Percentiles rank a stretch among this genome's conserved stretches.
Evolutionary conservation across 139 green algal species (phyloP).

Genomic region (Pedinophyceae sp.): DNA sequence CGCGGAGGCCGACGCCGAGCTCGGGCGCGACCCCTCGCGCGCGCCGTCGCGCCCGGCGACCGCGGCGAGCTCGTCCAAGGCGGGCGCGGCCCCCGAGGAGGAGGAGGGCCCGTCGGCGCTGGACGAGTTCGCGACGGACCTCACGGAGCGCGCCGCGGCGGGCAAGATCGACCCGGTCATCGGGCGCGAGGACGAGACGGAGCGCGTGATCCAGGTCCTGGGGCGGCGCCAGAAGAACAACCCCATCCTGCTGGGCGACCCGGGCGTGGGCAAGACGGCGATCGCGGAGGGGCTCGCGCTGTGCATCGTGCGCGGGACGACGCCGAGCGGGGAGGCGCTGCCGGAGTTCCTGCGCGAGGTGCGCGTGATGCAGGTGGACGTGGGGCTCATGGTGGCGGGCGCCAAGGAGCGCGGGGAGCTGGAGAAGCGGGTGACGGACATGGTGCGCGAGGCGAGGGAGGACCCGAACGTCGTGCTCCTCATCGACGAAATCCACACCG

Average conservation of each 20-base stretch:
- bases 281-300: slow-evolving; percentile 72
- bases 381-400: slow-evolving; percentile 77
- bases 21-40: slow-evolving; percentile 15
- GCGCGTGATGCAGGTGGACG: slow-evolving; percentile 83
- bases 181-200: slow-evolving; percentile 71
- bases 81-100: neutral
- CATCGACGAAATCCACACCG: slow-evolving; percentile 84
- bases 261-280: slow-evolving; percentile 52
- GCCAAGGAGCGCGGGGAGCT: slow-evolving; percentile 94
- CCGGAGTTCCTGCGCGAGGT: slow-evolving; percentile 73
- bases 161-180: slow-evolving; percentile 81
- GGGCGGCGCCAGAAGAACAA: slow-evolving; percentile 93
- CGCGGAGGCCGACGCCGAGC: slow-evolving; percentile 33
- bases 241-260: slow-evolving; percentile 91
- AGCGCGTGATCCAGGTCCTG: slow-evolving; percentile 81
- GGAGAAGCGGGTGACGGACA: slow-evolving; percentile 75
- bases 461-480: slow-evolving; percentile 82
- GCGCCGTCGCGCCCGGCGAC: neutral
- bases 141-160: slow-evolving; percentile 48
- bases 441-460: slow-evolving; percentile 61
- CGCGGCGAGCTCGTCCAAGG: neutral
- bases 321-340: slow-evolving; percentile 18
- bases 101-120: slow-evolving; percentile 36
- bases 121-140: slow-evolving; percentile 75
- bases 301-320: slow-evolving; percentile 41